Conservation (phyloP, 148 eudicot species). For the Rhododendron griersonianum region DNA sequence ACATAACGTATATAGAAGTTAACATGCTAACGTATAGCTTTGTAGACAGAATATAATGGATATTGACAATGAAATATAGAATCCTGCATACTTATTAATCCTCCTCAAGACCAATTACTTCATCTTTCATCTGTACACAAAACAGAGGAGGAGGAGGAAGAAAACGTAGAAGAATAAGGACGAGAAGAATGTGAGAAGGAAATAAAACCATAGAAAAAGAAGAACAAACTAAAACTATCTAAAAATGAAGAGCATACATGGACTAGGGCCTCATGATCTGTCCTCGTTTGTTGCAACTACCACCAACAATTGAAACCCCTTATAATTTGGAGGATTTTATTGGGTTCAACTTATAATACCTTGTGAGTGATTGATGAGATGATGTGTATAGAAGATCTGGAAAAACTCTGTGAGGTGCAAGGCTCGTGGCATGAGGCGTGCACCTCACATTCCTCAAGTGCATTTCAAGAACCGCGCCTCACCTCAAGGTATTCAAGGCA, state of each 20-base stretch:
- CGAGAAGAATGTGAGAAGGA: not conserved
- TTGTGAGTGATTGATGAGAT: not conserved
- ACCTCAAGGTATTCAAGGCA: not conserved
- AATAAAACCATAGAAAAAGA: not conserved
- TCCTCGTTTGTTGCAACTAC: not conserved
- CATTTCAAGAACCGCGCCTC: not conserved
- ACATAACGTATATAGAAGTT: not conserved
- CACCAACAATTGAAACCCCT: not conserved
- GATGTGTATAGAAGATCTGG: not conserved
- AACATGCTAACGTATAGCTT: not conserved
- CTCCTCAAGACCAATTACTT: not conserved
- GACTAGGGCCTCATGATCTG: not conserved
- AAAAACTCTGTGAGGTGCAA: not conserved
- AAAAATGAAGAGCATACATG: not conserved
- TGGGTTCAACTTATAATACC: not conserved
- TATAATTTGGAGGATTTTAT: not conserved
- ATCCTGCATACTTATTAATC: not conserved
- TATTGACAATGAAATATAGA: not conserved
- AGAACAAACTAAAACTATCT: not conserved
- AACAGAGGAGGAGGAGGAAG: not conserved
- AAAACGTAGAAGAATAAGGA: not conserved
- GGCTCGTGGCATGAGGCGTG: not conserved
- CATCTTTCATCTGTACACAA: not conserved
- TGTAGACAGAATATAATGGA: not conserved
- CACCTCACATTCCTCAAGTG: not conserved